Conservation (phyloP, 1,284 basidiomycete genomes). For the Malassezia equina region DNA sequence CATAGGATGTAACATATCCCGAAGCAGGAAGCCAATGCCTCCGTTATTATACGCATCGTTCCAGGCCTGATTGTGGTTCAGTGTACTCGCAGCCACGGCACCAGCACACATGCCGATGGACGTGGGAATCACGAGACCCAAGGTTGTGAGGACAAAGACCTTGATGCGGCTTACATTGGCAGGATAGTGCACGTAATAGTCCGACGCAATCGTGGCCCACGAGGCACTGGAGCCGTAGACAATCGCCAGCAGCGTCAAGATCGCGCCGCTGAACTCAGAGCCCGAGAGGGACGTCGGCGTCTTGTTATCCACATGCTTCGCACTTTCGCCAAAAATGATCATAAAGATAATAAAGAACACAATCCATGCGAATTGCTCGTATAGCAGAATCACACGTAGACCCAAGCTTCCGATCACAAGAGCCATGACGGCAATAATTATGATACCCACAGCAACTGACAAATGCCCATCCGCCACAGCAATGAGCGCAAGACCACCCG, state of each 20-base stretch:
- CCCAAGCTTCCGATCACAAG: neutral
- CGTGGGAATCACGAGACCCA: neutral
- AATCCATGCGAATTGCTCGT: neutral
- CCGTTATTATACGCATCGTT: neutral
- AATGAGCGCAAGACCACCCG: neutral
- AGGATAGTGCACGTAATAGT: neutral
- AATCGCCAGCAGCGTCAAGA: neutral
- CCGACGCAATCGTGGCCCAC: neutral
- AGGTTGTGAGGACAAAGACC: neutral
- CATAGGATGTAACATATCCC: neutral
- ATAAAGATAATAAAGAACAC: neutral
- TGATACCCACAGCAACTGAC: neutral
- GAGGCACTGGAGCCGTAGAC: neutral
- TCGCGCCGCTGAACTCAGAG: neutral
- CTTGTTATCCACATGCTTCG: neutral
- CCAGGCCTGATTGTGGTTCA: neutral
- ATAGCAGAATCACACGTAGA: neutral
- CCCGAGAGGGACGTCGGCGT: neutral
- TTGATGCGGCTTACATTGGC: neutral
- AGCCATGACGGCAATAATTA: neutral
- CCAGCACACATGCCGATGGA: neutral
- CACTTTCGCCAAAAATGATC: conserved; percentile 1
- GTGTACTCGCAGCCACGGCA: neutral
- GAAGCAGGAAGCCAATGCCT: neutral
- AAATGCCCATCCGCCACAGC: neutral